phyloP scores from a whole-genome alignment of 352 stramenopile genomes.

The Thraustochytrium striatum region DNA sequence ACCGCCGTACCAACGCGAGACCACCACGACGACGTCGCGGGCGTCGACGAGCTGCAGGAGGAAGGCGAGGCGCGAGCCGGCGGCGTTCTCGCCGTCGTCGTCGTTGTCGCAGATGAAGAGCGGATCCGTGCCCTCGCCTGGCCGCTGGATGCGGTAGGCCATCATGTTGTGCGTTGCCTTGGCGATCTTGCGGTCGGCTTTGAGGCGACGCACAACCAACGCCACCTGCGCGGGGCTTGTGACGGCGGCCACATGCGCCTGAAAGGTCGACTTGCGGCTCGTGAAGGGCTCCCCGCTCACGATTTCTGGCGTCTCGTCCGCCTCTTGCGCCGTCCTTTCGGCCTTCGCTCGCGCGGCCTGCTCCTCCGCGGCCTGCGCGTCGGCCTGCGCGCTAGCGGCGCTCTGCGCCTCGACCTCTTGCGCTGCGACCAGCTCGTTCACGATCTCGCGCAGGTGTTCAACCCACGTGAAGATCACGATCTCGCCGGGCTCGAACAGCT shows the following conservation, averaged over 20 bases:
- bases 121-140: too few species aligned
- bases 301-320: not conserved
- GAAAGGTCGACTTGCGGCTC: constrained; percentile 35
- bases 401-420: not conserved
- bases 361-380: not conserved
- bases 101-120: constrained; percentile 54
- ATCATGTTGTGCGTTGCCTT: constrained; percentile 59
- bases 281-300: constrained; percentile 23
- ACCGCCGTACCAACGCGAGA: constrained; percentile 56
- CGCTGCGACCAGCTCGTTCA: not conserved
- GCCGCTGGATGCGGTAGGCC: constrained; percentile 54
- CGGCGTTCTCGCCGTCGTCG: constrained; percentile 55
- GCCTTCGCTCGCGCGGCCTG: not conserved
- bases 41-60: constrained; percentile 56
- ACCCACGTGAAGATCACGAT: constrained; percentile 38
- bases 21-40: constrained; percentile 55
- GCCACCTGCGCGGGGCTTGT: constrained; percentile 20
- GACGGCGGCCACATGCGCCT: constrained; percentile 30
- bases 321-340: not conserved
- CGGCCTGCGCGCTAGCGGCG: not conserved
- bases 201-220: constrained; percentile 12
- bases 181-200: constrained; percentile 42
- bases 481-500: not conserved
- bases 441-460: not conserved
- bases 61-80: constrained; percentile 48